Conservation (phyloP, 1,139 yeast species). For the Lodderomyces parapsilosis region DNA sequence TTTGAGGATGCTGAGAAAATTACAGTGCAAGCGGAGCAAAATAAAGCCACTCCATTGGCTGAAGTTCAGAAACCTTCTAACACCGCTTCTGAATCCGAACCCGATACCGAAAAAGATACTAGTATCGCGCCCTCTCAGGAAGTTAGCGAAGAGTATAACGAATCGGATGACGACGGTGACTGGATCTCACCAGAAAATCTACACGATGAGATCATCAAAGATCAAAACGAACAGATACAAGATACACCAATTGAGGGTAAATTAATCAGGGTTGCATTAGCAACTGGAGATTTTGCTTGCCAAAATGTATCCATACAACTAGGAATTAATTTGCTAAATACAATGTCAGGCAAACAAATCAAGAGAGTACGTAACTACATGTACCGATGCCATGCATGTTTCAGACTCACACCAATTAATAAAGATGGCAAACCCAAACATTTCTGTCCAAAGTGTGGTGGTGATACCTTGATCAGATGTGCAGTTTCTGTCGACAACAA, state of each 20-base stretch:
- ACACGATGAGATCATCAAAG: constrained; percentile 64
- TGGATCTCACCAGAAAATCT: constrained; percentile 95
- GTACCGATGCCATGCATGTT: constrained; percentile 98
- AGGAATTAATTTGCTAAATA: constrained; percentile 82
- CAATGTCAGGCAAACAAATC: constrained; percentile 81
- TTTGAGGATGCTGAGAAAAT: constrained; percentile 9
- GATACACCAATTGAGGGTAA: constrained; percentile 29
- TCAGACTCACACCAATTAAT: constrained; percentile 74
- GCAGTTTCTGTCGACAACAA: constrained; percentile 80
- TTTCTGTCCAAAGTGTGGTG: constrained; percentile 97
- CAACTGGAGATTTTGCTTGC: constrained; percentile 96
- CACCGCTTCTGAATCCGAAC: too few species aligned
- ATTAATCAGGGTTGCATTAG: constrained; percentile 68
- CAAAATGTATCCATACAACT: constrained; percentile 93
- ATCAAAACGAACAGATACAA: constrained; percentile 46
- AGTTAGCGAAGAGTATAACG: constrained; percentile 48
- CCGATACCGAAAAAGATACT: constrained; percentile 6
- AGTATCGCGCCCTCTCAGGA: constrained; percentile 10
- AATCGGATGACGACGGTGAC: constrained; percentile 78
- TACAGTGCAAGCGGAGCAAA: constrained; percentile 8
- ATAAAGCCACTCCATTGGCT: constrained; percentile 3
- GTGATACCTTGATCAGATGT: constrained; percentile 84
- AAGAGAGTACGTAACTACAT: constrained; percentile 84
- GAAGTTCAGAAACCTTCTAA: too few species aligned
- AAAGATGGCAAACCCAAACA: constrained; percentile 75